Conservation (phyloP, 257 asterid genomes). For the Scutellaria minor region DNA sequence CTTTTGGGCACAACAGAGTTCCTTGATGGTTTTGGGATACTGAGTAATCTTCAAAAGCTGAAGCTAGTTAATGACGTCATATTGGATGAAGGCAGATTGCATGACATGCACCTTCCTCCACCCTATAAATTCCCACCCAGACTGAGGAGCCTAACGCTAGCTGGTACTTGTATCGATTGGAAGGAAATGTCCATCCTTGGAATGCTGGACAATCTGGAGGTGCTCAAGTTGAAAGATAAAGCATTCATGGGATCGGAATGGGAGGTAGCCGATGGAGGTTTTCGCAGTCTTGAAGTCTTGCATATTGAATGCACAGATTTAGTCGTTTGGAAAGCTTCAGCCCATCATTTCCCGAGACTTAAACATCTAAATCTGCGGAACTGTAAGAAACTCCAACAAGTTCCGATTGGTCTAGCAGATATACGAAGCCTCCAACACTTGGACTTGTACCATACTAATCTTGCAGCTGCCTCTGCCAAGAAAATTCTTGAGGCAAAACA, state of each 20-base stretch:
- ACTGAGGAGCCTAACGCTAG: constrained; percentile 42
- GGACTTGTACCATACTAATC: constrained; percentile 10
- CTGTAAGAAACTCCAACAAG: constrained; percentile 23
- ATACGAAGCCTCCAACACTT: constrained; percentile 18
- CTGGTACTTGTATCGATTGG: constrained; percentile 37
- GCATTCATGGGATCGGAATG: constrained; percentile 26
- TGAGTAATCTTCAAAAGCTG: constrained; percentile 34
- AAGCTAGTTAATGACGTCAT: constrained; percentile 35
- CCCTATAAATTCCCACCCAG: constrained; percentile 34
- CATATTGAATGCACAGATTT: constrained; percentile 35
- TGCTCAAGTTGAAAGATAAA: constrained; percentile 40
- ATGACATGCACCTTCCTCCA: constrained; percentile 31
- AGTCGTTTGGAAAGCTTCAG: constrained; percentile 21
- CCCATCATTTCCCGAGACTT: constrained; percentile 26
- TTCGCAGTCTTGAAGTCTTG: constrained; percentile 28
- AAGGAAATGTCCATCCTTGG: constrained; percentile 21
- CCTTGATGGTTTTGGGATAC: constrained; percentile 1
- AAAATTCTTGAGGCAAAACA: constrained; percentile 1
- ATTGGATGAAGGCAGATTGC: background rate
- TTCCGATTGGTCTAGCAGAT: constrained; percentile 27
- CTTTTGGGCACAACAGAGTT: background rate
- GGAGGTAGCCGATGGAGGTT: constrained; percentile 30
- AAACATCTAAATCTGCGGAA: constrained; percentile 39
- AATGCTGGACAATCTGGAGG: constrained; percentile 39
- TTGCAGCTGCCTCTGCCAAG: constrained; percentile 16